Percentiles rank a stretch among this genome's conserved stretches.
Evolutionary conservation across 2,329 filamentous ascomycete genomes (phyloP).

Genomic region (Epichloe amarillans): DNA sequence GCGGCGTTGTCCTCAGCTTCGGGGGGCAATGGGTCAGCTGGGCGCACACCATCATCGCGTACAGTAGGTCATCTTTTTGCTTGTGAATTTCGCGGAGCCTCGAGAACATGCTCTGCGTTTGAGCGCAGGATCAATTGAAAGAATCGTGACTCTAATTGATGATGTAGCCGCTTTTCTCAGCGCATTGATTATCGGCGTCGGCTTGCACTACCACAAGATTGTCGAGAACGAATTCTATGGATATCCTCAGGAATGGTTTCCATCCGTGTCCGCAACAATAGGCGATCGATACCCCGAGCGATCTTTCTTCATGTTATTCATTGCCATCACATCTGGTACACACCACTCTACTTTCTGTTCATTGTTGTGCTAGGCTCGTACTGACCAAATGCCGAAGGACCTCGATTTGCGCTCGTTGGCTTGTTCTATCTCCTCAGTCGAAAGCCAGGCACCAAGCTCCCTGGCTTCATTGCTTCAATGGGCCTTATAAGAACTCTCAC

Average conservation of each 20-base stretch:
- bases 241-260: conserved; percentile 92
- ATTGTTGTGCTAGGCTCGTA: background rate
- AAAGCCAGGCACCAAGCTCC: conserved; percentile 58
- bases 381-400: conserved; percentile 39
- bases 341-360: background rate
- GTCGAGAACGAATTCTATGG: conserved; percentile 94
- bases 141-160: conserved; percentile 9
- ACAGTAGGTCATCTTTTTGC: conserved; percentile 40
- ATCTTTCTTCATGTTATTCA: conserved; percentile 94
- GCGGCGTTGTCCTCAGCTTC: conserved; percentile 48
- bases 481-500: conserved; percentile 83
- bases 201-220: conserved; percentile 90
- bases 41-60: conserved; percentile 72
- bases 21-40: conserved; percentile 85
- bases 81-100: background rate
- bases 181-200: conserved; percentile 67
- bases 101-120: background rate
- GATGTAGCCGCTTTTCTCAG: conserved; percentile 65
- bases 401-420: conserved; percentile 79
- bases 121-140: background rate
- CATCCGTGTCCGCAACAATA: conserved; percentile 91
- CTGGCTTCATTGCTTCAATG: conserved; percentile 66
- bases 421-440: conserved; percentile 86
- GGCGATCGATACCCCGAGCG: conserved; percentile 94
- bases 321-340: conserved; percentile 82